A percentile compares a stretch with the other conserved stretches of the same genome.
These are phyloP conservation scores for Cercospora berteroae DNA, from an alignment of 2,329 filamentous ascomycete genomes.

Conservation along the genomic window DNA sequence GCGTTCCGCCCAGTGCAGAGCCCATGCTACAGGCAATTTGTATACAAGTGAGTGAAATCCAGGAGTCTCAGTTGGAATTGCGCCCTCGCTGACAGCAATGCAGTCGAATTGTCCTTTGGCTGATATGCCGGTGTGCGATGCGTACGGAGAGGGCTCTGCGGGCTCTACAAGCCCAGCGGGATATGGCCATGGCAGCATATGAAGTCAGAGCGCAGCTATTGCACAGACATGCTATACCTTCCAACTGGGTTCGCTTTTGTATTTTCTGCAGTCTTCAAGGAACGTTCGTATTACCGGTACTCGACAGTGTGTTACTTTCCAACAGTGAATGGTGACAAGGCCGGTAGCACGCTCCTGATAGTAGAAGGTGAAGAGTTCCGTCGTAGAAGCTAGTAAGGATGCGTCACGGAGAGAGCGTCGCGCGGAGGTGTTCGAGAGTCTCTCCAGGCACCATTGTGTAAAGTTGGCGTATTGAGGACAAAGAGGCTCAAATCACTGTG, in stretches of 20 bases:
- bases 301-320: not conserved
- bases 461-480: not conserved
- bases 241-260: not conserved
- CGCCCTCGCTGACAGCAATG: not conserved
- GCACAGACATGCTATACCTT: not conserved
- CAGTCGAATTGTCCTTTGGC: constrained; percentile 4
- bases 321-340: not conserved
- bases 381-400: not conserved
- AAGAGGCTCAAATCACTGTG: not conserved
- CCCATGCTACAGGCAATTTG: constrained; percentile 56
- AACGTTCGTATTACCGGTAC: not conserved
- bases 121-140: not conserved
- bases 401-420: not conserved
- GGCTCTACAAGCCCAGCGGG: not conserved
- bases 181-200: not conserved
- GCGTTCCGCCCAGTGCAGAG: constrained; percentile 46
- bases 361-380: not conserved
- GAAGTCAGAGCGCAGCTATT: not conserved
- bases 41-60: constrained; percentile 27
- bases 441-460: not conserved
- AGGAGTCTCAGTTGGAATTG: not conserved
- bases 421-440: no score
- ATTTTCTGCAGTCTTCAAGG: not conserved
- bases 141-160: not conserved
- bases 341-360: not conserved